Percentiles rank a stretch among this genome's conserved stretches.
phyloP scores from a whole-genome alignment of 2,329 filamentous ascomycete genomes.

The Fonsecaea monophora region DNA sequence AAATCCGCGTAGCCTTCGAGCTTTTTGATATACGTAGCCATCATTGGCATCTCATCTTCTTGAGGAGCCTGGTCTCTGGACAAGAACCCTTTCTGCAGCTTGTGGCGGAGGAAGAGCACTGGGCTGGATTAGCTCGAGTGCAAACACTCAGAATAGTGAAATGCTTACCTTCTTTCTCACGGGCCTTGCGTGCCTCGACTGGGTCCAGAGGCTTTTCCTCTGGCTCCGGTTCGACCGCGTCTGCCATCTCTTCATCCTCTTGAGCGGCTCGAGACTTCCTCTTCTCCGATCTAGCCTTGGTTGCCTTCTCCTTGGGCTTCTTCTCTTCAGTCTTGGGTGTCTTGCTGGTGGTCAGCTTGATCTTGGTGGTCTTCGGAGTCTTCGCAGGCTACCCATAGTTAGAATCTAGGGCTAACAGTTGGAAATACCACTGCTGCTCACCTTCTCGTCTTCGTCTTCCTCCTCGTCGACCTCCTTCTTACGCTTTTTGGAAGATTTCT shows the following conservation, averaged over 20 bases:
- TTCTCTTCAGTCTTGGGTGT: constrained; percentile 59
- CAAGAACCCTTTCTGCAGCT: constrained; percentile 91
- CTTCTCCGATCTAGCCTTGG: constrained; percentile 63
- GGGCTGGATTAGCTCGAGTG: constrained; percentile 33
- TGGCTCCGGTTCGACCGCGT: constrained; percentile 56
- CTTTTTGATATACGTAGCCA: constrained; percentile 63
- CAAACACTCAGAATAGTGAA: constrained; percentile 46
- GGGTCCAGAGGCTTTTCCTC: constrained; percentile 62
- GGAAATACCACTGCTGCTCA: constrained; percentile 47
- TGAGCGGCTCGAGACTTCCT: constrained; percentile 63
- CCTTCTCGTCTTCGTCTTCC: constrained; percentile 77
- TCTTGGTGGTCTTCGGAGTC: constrained; percentile 69
- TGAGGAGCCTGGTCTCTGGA: constrained; percentile 84
- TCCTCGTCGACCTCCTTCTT: constrained; percentile 73
- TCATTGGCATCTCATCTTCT: constrained; percentile 66
- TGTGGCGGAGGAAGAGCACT: constrained; percentile 93
- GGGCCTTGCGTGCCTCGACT: constrained; percentile 61
- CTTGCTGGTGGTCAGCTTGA: constrained; percentile 64
- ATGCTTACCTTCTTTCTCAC: constrained; percentile 65
- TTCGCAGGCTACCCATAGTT: constrained; percentile 59
- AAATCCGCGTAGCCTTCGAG: constrained; percentile 80
- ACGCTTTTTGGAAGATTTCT: constrained; percentile 74
- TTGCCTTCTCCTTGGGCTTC: constrained; percentile 63
- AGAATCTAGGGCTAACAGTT: constrained; percentile 14
- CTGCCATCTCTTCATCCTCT: constrained; percentile 64